Evolutionary conservation across 208 protist genomes (phyloP).

Genomic region (Leishmania gerbilli): DNA sequence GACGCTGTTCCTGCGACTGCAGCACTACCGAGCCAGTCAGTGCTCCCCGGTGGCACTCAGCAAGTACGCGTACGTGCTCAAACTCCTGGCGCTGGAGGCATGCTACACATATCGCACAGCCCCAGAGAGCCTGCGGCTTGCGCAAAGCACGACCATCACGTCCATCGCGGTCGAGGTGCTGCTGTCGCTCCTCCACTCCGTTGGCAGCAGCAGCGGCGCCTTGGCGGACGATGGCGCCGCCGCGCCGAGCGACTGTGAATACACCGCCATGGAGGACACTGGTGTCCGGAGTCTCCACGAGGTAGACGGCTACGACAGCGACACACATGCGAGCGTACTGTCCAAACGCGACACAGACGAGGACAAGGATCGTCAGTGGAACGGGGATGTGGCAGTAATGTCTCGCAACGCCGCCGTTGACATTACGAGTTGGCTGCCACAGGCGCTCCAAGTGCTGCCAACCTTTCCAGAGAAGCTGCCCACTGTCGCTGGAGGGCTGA

Average conservation of each 20-base stretch:
- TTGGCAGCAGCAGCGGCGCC: background rate
- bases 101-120: constrained; percentile 41
- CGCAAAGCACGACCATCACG: constrained; percentile 32
- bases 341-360: background rate
- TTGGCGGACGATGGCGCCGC: background rate
- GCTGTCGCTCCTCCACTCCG: constrained; percentile 50
- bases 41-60: constrained; percentile 62
- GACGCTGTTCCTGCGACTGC: constrained; percentile 67
- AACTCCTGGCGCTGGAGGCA: constrained; percentile 79
- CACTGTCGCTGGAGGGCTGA: constrained; percentile 36
- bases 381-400: constrained; percentile 14
- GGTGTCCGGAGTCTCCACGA: constrained; percentile 2
- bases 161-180: constrained; percentile 44
- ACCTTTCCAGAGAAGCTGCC: constrained; percentile 52
- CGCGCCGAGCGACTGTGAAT: background rate
- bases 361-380: background rate
- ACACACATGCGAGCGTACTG: constrained; percentile 1
- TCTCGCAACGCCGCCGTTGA: constrained; percentile 30
- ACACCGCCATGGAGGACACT: background rate
- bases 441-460: constrained; percentile 55
- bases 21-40: constrained; percentile 46
- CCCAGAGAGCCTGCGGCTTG: constrained; percentile 41
- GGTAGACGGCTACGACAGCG: background rate
- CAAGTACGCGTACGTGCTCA: constrained; percentile 90
- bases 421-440: constrained; percentile 67